Conservation (phyloP, 2,329 filamentous ascomycete genomes). For the Trichophyton benhamiae region DNA sequence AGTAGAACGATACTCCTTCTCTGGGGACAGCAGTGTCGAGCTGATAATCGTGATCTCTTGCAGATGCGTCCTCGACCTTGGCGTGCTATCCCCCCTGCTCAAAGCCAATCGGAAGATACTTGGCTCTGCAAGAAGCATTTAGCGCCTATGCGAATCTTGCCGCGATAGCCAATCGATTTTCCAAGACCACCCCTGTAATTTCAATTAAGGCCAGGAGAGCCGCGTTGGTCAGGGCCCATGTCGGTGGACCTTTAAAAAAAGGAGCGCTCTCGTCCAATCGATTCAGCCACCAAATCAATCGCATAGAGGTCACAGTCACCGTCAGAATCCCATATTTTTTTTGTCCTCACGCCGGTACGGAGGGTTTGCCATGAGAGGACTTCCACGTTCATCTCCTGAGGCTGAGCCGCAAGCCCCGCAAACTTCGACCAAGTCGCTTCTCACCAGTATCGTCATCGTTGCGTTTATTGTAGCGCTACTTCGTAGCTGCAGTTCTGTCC, state of each 20-base stretch:
- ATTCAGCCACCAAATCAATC: constrained; percentile 25
- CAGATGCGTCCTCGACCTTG: constrained; percentile 18
- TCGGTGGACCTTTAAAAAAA: background rate
- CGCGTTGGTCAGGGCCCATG: constrained; percentile 16
- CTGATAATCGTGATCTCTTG: constrained; percentile 25
- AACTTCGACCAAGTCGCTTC: background rate
- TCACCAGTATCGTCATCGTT: background rate
- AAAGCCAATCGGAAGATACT: constrained; percentile 1
- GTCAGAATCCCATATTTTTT: background rate
- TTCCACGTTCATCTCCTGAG: background rate
- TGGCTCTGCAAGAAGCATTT: constrained; percentile 11
- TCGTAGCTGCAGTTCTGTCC: background rate
- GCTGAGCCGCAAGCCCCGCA: background rate
- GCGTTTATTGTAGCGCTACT: background rate
- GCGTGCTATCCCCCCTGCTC: background rate
- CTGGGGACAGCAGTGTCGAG: background rate
- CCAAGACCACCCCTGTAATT: constrained; percentile 18
- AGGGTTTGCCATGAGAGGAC: background rate
- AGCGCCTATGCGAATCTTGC: constrained; percentile 27
- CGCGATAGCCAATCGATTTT: constrained; percentile 29
- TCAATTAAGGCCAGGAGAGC: constrained; percentile 17
- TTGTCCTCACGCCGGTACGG: background rate
- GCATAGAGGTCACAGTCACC: background rate
- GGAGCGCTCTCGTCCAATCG: constrained; percentile 23
- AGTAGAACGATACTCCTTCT: background rate